phyloP scores from a whole-genome alignment of 108 stramenopile species.

The Cyclotella atomus region DNA sequence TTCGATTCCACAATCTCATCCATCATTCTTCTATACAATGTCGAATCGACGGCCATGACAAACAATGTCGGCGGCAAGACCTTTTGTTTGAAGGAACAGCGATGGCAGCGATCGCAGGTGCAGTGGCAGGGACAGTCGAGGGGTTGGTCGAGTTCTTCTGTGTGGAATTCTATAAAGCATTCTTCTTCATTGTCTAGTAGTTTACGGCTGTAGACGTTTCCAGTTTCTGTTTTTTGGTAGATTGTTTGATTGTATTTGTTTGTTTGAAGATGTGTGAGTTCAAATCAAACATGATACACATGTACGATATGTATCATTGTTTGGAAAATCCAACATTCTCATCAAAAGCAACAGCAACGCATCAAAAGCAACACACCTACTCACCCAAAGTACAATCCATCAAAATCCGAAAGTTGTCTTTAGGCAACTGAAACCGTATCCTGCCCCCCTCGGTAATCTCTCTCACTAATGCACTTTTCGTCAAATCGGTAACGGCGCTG shows the following conservation, averaged over 20 bases:
- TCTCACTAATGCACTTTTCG: conserved; percentile 63
- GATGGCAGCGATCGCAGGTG: conserved; percentile 20
- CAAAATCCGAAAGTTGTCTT: conserved; percentile 61
- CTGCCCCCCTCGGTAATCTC: conserved; percentile 63
- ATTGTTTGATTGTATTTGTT: not conserved
- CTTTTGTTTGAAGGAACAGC: conserved; percentile 28
- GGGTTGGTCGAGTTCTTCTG: conserved; percentile 21
- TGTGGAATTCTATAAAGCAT: conserved; percentile 49
- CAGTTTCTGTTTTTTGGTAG: conserved; percentile 10
- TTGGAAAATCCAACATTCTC: not conserved
- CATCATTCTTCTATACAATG: conserved; percentile 70
- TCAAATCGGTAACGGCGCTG: conserved; percentile 56
- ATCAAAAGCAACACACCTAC: not conserved
- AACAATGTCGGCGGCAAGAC: conserved; percentile 58
- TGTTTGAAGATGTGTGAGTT: not conserved
- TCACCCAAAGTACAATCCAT: conserved; percentile 51
- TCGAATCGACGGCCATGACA: conserved; percentile 62
- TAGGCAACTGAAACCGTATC: conserved; percentile 66
- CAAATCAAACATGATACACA: not conserved
- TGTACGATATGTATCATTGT: not conserved
- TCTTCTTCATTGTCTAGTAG: conserved; percentile 49
- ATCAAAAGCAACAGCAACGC: not conserved
- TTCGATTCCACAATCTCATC: conserved; percentile 69
- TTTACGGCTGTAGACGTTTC: conserved; percentile 48
- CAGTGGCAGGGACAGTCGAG: conserved; percentile 15